Base-by-base conservation (phyloP, 2,329 filamentous ascomycete species). In the Aspergillus pseudonomiae region DNA sequence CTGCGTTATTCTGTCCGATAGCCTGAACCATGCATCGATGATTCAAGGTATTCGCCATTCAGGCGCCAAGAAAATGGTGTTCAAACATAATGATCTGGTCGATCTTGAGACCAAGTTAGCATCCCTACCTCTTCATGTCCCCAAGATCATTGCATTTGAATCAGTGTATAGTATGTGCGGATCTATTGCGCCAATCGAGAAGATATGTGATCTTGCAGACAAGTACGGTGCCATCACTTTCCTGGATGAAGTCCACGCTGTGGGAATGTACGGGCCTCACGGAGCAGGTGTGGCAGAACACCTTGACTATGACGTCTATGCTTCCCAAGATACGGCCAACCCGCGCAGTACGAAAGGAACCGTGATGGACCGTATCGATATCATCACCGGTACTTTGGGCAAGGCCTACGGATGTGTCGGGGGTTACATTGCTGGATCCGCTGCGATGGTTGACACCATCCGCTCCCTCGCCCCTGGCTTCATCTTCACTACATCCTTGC, bases 81-180 rank as follows among this genome's bases (percentile, higher is more conserved):
- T 98, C 87, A 96, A 96, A 82, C 95, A 99, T 82, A 99, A 99
- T 74, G 94, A 99, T 73, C 80, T 98, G n/a, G 88, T 85, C 48
- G 95, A 99, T 73, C 84, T 99, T 19, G 95, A 99, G 82, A 88
- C 88, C 57, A 98, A 99, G 81, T 85, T 99, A 68, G 93, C 94
- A 3, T 91, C 93, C 14, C 85, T 99, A 48, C 93, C 94, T 0
- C 82, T 91, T 1, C 86, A 95, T 65, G 87, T 92, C 41, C 95
- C 95, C 63, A 99, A 99, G 84, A 97, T 99, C 69, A 99, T 99
- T 69, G 95, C 95, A 2, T 99, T 98, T 69, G 95, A 99, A 81
- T 97, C 93, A 34, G 95, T 99, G 4, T 99, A 99, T 82, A 97
- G 93, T 83, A 99, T 99, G 95, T 99, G 95, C 76, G 95, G 95